These are phyloP conservation scores for Agaricus subrufescens DNA, from an alignment of 768 basidiomycete species.

Conservation along the genomic window DNA sequence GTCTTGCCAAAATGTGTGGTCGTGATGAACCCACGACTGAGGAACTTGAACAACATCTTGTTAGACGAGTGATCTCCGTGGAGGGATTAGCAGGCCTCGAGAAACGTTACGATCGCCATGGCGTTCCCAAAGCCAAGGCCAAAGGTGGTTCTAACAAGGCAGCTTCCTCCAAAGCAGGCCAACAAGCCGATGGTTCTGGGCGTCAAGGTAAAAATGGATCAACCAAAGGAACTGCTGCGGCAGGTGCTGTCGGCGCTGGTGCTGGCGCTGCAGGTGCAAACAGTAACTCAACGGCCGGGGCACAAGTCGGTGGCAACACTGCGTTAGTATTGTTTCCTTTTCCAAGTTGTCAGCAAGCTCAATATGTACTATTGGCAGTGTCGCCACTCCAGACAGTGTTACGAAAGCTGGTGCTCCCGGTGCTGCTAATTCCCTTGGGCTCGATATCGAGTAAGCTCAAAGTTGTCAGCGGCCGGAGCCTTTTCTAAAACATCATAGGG, in stretches of 20 bases:
- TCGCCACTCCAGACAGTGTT: background rate
- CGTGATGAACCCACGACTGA: slow-evolving; percentile 28
- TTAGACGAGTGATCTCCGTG: slow-evolving; percentile 34
- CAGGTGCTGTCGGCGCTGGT: background rate
- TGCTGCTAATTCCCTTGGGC: slow-evolving; percentile 36
- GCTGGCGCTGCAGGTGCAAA: background rate
- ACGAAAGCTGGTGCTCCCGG: slow-evolving; percentile 14
- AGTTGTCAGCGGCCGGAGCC: background rate
- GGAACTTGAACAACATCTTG: slow-evolving; percentile 32
- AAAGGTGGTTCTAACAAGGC: slow-evolving; percentile 13
- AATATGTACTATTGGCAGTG: background rate
- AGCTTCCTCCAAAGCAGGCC: slow-evolving; percentile 20
- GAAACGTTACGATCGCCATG: slow-evolving; percentile 22
- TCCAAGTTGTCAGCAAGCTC: slow-evolving; percentile 8
- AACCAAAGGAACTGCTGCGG: background rate
- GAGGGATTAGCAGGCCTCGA: slow-evolving; percentile 25
- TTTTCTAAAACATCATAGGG: slow-evolving; percentile 24
- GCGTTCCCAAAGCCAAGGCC: slow-evolving; percentile 15
- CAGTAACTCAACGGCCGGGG: background rate
- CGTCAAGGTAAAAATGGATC: background rate
- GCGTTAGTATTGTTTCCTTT: background rate
- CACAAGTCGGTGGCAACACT: background rate
- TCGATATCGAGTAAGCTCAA: slow-evolving; percentile 51
- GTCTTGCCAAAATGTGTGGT: slow-evolving; percentile 57
- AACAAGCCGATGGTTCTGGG: background rate